Conservation (phyloP, 441 rosid genomes). For the Lepidium campestre region DNA sequence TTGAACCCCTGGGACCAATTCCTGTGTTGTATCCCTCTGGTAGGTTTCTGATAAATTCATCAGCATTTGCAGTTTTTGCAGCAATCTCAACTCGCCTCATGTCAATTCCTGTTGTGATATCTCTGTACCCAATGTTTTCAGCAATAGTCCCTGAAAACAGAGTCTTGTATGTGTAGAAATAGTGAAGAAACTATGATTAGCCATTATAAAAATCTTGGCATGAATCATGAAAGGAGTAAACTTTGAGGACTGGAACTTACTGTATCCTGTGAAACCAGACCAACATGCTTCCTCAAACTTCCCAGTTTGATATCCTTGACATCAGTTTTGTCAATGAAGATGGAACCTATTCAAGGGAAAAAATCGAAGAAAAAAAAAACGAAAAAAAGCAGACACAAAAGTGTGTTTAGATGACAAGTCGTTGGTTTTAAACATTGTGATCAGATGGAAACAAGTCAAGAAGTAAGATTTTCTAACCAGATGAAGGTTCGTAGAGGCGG, state of each 20-base stretch:
- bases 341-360: slow-evolving; percentile 41
- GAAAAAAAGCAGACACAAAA: slow-evolving; percentile 1
- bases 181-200: slow-evolving; percentile 7
- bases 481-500: slow-evolving; percentile 74
- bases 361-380: too few relatives aligned
- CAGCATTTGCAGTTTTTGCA: slow-evolving; percentile 81
- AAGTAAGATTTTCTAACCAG: slow-evolving; percentile 42
- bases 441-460: not conserved
- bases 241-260: slow-evolving; percentile 36
- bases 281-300: slow-evolving; percentile 76
- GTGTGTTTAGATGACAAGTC: not conserved
- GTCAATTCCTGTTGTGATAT: slow-evolving; percentile 52
- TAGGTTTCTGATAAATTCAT: slow-evolving; percentile 73
- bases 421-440: slow-evolving; percentile 1
- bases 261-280: slow-evolving; percentile 90
- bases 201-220: not conserved
- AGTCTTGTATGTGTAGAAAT: slow-evolving; percentile 38
- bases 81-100: slow-evolving; percentile 69
- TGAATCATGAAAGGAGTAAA: not conserved
- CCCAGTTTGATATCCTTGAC: slow-evolving; percentile 50
- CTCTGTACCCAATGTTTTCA: slow-evolving; percentile 87
- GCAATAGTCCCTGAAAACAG: slow-evolving; percentile 88
- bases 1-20: slow-evolving; percentile 85
- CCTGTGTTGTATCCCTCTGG: slow-evolving; percentile 68
- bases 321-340: slow-evolving; percentile 58